Evolutionary conservation across 2,329 filamentous ascomycete species (phyloP), one percentile per base, ranked within the genome.

Genomic region (Helotiales sp.): DNA sequence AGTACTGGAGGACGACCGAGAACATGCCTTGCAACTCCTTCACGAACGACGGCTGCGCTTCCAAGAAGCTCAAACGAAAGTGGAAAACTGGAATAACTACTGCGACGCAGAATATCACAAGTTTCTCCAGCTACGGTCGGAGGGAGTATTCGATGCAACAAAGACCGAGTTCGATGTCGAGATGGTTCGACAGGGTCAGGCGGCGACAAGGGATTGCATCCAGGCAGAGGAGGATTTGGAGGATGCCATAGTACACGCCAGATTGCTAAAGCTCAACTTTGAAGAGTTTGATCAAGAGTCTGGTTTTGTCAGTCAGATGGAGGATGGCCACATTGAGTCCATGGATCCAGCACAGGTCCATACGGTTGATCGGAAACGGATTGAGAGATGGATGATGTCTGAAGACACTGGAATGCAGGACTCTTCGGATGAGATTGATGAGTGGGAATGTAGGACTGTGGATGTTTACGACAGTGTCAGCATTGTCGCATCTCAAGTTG

Each of bases 161-260:
- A 55, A 55, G 30, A 55, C 52, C 3, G 52, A 55, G 3, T 55
- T 55, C n/a, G 52, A 55, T n/a, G 7, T 37, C 10, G 52, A 55
- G 17, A 34, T 55, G 28, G 2, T 55, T 22, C 52, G 24, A 22
- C 28, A 34, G n/a, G 30, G 28, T 6, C 52, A 37, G 8, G 30
- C 6, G n/a, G 52, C 52, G 20, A 55, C 52, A 6, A 20, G 30
- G 13, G 50, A 28, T 32, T 32, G 15, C 24, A 54, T 54, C 15
- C 2, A 37, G 13, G 52, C 52, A 55, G 52, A 55, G 30, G 20
- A 37, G n/a, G 52, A 55, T 34, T 20, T 55, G 30, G n/a, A 55
- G 2, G 28, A 55, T 13, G 10, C 32, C n/a, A 22, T 37, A 34
- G 28, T 13, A 22, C 37, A 55, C 20, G 17, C n/a, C 28, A 55